Conservation (phyloP, 2,329 filamentous ascomycete genomes). For the Verticillium zaregamsianum region DNA sequence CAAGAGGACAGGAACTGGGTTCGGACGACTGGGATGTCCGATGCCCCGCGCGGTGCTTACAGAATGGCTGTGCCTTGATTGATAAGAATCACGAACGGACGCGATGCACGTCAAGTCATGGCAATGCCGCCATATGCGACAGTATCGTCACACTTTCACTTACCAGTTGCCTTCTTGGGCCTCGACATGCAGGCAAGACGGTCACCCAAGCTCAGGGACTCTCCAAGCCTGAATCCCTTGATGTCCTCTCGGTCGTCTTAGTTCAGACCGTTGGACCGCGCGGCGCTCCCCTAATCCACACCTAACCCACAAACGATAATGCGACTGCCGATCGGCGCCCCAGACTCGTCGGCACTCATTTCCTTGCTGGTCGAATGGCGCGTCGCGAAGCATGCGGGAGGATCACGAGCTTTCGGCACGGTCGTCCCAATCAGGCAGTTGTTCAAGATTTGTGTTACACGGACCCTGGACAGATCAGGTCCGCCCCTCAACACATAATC, state of each 20-base stretch:
- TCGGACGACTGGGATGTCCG: neutral
- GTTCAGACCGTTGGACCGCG: neutral
- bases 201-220: neutral
- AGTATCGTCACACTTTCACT: neutral
- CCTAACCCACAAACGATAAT: neutral
- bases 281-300: neutral
- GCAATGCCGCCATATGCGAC: neutral
- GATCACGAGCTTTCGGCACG: neutral
- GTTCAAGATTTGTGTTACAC: neutral
- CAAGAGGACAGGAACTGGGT: neutral
- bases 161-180: neutral
- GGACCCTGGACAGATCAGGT: neutral
- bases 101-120: neutral
- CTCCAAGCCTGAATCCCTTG: neutral
- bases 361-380: neutral
- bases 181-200: neutral
- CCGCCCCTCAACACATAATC: neutral
- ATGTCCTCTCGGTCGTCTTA: neutral
- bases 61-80: neutral
- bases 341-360: neutral
- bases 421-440: neutral
- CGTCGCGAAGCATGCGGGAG: neutral
- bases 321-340: neutral
- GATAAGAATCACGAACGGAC: neutral
- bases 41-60: neutral